phyloP scores from a whole-genome alignment of 139 green algal species.

The Limnomonas spitsbergensis region DNA sequence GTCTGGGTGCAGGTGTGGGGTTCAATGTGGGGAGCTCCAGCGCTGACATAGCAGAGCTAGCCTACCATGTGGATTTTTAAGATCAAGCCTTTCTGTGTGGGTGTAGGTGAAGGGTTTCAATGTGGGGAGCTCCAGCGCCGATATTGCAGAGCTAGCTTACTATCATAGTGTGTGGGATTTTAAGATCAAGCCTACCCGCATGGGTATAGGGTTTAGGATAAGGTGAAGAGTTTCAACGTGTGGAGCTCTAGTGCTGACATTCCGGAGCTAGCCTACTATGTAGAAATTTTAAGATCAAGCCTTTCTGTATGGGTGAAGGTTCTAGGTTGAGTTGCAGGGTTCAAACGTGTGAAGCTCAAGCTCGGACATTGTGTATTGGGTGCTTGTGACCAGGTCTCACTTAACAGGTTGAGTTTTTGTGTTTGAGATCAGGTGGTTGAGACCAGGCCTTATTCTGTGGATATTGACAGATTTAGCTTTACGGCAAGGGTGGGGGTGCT shows the following conservation, averaged over 20 bases:
- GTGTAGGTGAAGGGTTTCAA: constrained; percentile 10
- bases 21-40: constrained; percentile 10
- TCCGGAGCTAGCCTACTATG: constrained; percentile 23
- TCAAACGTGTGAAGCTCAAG: constrained; percentile 5
- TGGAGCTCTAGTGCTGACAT: background rate
- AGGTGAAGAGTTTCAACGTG: no score
- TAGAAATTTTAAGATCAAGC: background rate
- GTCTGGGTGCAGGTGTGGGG: background rate
- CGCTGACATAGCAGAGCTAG: constrained; percentile 15
- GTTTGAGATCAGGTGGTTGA: no score
- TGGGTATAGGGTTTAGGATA: background rate
- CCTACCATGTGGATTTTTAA: constrained; percentile 17
- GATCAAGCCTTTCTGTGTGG: background rate
- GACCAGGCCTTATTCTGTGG: no score
- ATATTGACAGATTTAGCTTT: no score
- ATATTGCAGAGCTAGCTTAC: constrained; percentile 22
- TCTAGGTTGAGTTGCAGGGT: no score
- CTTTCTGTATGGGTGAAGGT: background rate
- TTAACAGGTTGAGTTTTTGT: no score
- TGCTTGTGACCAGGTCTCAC: no score
- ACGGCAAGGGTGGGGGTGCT: no score
- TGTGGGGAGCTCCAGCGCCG: background rate
- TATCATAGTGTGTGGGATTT: background rate
- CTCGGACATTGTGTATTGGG: constrained; percentile 5
- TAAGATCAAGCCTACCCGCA: background rate